Evolutionary conservation across 2,329 filamentous ascomycete genomes (phyloP).

Genomic region (Nothopassalora personata): DNA sequence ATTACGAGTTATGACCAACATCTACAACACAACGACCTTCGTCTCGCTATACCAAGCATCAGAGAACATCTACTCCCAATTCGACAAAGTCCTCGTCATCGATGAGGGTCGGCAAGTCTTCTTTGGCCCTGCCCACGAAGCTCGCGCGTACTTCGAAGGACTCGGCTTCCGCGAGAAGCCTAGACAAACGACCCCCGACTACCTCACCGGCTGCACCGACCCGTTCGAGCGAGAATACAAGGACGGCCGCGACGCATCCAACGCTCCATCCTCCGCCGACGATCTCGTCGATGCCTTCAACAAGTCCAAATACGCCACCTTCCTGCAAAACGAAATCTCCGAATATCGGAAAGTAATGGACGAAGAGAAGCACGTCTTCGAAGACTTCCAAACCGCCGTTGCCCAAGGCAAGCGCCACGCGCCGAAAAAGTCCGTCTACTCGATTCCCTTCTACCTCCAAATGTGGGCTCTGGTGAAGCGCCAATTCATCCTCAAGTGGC

Average conservation of each 20-base stretch:
- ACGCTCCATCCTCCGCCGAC: slow-evolving; percentile 64
- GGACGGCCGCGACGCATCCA: slow-evolving; percentile 57
- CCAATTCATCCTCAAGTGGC: slow-evolving; percentile 79
- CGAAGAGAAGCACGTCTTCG: slow-evolving; percentile 60
- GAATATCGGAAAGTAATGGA: slow-evolving; percentile 61
- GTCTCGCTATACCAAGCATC: slow-evolving; percentile 83
- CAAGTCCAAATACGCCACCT: slow-evolving; percentile 54
- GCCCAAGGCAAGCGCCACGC: slow-evolving; percentile 73
- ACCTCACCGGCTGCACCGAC: slow-evolving; percentile 75
- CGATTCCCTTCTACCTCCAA: slow-evolving; percentile 75
- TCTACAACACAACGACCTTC: slow-evolving; percentile 78
- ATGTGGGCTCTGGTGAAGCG: slow-evolving; percentile 78
- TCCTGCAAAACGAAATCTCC: slow-evolving; percentile 60
- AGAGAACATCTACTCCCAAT: slow-evolving; percentile 71
- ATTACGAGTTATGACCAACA: slow-evolving; percentile 62
- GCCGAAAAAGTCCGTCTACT: slow-evolving; percentile 69
- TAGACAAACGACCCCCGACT: slow-evolving; percentile 75
- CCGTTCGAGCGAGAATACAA: slow-evolving; percentile 77
- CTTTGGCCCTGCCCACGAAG: slow-evolving; percentile 64
- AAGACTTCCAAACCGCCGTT: slow-evolving; percentile 73
- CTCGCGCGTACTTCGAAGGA: slow-evolving; percentile 67
- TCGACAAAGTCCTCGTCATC: slow-evolving; percentile 81
- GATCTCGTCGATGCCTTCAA: slow-evolving; percentile 66
- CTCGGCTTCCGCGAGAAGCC: slow-evolving; percentile 71
- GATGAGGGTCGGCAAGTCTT: slow-evolving; percentile 71